Evolutionary conservation across 306 rosid species (phyloP).

Genomic region (Fragaria iinumae): DNA sequence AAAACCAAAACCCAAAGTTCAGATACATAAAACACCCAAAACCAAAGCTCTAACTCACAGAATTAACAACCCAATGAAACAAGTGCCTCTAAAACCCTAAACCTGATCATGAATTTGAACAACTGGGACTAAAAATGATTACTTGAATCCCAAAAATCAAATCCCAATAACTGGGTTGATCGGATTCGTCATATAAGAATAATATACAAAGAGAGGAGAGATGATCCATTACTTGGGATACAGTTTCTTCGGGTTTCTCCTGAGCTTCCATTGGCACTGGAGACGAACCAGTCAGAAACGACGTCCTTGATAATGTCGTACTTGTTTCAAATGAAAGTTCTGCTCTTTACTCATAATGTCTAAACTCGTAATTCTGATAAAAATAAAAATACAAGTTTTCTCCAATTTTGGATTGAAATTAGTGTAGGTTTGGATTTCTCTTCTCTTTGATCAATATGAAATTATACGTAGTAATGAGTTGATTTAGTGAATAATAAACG

Average conservation of each 20-base stretch:
- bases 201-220: background rate
- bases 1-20: background rate
- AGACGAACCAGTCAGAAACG: background rate
- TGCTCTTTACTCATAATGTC: background rate
- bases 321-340: background rate
- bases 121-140: background rate
- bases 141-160: background rate
- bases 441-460: no score
- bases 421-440: no score
- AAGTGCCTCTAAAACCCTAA: background rate
- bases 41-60: background rate
- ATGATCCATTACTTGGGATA: slow-evolving; percentile 12
- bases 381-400: no score
- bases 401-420: no score
- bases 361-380: no score
- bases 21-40: background rate
- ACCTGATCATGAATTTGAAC: slow-evolving; percentile 1
- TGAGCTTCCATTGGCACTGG: slow-evolving; percentile 11
- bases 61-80: background rate
- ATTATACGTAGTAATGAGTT: no score
- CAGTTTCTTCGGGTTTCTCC: slow-evolving; percentile 13
- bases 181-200: background rate
- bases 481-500: no score
- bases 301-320: background rate
- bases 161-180: background rate